Evolutionary conservation across 352 stramenopile species (phyloP).

Genomic region (Thraustotheca clavata): DNA sequence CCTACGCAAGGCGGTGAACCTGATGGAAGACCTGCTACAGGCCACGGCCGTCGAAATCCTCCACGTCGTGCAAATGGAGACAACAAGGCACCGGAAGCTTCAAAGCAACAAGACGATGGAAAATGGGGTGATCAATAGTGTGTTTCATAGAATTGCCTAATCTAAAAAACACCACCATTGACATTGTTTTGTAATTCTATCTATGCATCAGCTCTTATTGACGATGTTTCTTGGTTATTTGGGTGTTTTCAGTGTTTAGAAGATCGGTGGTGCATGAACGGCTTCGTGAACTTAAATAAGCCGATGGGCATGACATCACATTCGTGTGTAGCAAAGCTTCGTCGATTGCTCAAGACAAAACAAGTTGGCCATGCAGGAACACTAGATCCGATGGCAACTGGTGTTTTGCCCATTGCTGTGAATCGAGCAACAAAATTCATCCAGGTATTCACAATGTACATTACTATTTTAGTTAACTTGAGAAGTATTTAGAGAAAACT

Average conservation of each 20-base stretch:
- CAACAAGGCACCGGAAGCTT: background rate
- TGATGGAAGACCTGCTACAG: background rate
- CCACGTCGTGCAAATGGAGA: background rate
- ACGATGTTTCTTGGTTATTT: conserved; percentile 5
- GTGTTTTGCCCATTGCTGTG: conserved; percentile 72
- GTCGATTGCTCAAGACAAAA: conserved; percentile 59
- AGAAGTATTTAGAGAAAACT: conserved; percentile 45
- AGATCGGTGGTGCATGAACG: conserved; percentile 23
- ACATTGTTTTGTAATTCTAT: no score
- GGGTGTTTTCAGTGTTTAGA: background rate
- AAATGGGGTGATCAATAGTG: background rate
- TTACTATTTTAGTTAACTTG: background rate
- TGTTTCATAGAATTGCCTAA: background rate
- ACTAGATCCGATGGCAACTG: conserved; percentile 84
- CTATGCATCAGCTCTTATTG: background rate
- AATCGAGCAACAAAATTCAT: conserved; percentile 78
- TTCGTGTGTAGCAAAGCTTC: conserved; percentile 55
- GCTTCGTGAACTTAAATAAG: conserved; percentile 81
- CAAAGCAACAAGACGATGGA: background rate
- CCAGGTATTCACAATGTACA: conserved; percentile 28
- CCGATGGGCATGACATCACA: conserved; percentile 68
- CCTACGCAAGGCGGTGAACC: background rate
- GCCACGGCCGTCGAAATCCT: background rate
- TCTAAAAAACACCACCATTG: no score
- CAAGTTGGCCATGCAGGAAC: conserved; percentile 76